These are phyloP conservation scores for Podospora pseudoanserina DNA, from an alignment of 495 filamentous ascomycete species.

Conservation along the genomic window DNA sequence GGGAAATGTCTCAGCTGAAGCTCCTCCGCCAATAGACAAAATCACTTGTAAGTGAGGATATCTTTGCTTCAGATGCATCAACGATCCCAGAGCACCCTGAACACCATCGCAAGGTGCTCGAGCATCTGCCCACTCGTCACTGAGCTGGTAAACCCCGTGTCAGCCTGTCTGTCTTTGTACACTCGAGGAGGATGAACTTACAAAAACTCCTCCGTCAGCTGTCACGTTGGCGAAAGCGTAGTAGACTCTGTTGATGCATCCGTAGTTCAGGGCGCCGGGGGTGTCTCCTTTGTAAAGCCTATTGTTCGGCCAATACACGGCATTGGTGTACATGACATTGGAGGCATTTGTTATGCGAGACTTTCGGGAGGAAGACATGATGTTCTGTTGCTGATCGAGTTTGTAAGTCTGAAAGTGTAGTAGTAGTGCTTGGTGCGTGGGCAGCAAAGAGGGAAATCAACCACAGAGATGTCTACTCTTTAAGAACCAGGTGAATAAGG, in stretches of 20 bases:
- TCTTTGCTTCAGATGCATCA: slow-evolving; percentile 68
- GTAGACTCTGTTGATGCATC: slow-evolving; percentile 68
- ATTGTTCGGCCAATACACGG: slow-evolving; percentile 89
- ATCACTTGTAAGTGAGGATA: slow-evolving; percentile 75
- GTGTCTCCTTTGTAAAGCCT: slow-evolving; percentile 72
- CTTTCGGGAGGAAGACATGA: slow-evolving; percentile 36
- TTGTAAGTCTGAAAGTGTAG: not conserved
- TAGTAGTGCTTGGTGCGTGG: slow-evolving; percentile 14
- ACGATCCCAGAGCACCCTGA: slow-evolving; percentile 72
- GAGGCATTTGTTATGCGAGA: slow-evolving; percentile 39
- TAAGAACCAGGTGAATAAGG: slow-evolving; percentile 13
- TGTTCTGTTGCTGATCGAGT: slow-evolving; percentile 8
- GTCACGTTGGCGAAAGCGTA: slow-evolving; percentile 87
- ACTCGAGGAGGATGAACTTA: slow-evolving; percentile 39
- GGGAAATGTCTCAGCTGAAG: slow-evolving; percentile 74
- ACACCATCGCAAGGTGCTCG: slow-evolving; percentile 75
- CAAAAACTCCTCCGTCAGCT: slow-evolving; percentile 77
- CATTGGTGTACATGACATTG: slow-evolving; percentile 62
- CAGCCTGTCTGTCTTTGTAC: slow-evolving; percentile 11
- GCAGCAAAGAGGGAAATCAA: slow-evolving; percentile 8
- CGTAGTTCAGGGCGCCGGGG: slow-evolving; percentile 68
- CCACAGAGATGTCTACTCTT: slow-evolving; percentile 15
- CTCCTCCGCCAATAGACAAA: slow-evolving; percentile 82
- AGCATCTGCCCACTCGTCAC: slow-evolving; percentile 81
- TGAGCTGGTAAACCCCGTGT: slow-evolving; percentile 55